A percentile compares a stretch with the other conserved stretches of the same genome.
Evolutionary conservation across 2,329 filamentous ascomycete species (phyloP).

Genomic region (Lasiodiplodia hormozganensis): DNA sequence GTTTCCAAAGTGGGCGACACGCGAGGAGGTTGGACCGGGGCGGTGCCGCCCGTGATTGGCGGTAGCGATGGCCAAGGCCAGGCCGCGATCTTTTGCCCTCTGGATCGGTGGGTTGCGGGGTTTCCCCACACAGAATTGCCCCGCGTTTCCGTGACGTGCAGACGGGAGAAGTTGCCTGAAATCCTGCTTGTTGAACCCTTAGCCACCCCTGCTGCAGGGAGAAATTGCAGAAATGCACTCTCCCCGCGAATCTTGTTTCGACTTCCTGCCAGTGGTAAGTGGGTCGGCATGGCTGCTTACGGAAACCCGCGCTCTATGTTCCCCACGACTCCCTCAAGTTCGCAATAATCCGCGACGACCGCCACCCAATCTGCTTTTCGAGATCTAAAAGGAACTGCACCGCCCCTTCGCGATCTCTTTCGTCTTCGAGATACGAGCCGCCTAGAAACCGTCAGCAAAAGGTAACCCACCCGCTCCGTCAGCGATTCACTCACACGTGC

Average conservation of each 20-base stretch:
- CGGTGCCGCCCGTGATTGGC: conserved; percentile 1
- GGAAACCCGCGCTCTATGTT: conserved; percentile 6
- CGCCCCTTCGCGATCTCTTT: conserved; percentile 19
- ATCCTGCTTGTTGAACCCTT: not conserved
- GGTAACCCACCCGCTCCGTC: not conserved
- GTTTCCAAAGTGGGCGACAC: not conserved
- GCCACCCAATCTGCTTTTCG: conserved; percentile 26
- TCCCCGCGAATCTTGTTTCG: not conserved
- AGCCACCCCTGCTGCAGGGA: not conserved
- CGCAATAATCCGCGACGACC: conserved; percentile 21
- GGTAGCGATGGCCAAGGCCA: not conserved
- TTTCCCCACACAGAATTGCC: conserved; percentile 11
- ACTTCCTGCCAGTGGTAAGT: not conserved
- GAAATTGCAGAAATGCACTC: not conserved
- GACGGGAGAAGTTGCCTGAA: conserved; percentile 15
- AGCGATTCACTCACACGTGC: conserved; percentile 8
- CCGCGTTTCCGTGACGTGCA: conserved; percentile 20
- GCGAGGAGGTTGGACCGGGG: conserved; percentile 2
- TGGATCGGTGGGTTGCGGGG: conserved; percentile 3
- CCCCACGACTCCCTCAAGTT: conserved; percentile 24
- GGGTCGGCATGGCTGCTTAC: not conserved
- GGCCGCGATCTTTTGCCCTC: not conserved
- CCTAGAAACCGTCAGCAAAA: conserved; percentile 10
- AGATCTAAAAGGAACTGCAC: conserved; percentile 17
- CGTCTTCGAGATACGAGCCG: conserved; percentile 25